Evolutionary conservation across 352 stramenopile species (phyloP), one percentile per base, ranked within the genome.

Genomic region (Globisporangium perplexum): DNA sequence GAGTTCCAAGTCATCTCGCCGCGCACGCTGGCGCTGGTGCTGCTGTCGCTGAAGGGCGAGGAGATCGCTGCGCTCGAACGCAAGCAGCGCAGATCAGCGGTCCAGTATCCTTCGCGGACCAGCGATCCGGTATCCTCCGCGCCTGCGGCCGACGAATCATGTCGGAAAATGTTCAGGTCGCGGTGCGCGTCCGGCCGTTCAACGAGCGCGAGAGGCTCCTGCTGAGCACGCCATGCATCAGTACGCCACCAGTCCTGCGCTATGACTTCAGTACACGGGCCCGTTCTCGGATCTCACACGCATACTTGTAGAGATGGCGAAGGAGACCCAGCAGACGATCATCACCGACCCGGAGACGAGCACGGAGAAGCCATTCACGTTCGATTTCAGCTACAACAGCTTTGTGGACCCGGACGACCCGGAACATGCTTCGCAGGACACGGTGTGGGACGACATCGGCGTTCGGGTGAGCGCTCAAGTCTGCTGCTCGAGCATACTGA

Each of bases 311-410:
- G 82, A 82, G 6, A 90, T 93, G 79, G 59, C 88, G 33, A 89
- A 78, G 42, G 77, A 91, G 24, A 84, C 71, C 2, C 80, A 90
- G 53, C 78, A 91, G 41, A 93, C 83, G 6, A 84, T 91, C 59
- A 92, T 93, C 65, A 91, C 74, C 1, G 80, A 93, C 52, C 83
- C 81, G 0, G 79, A 93, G 43, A 89, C 75, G 26, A 82, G 75
- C 52, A 35, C 62, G 2, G 81, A 93, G 31, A 92, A 93, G 52
- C 65, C 60, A 0, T 95, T 93, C 50, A 95, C 86, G 5, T 96
- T 95, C 62, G 86, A 96, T 47, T 96, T 88, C 69, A 93, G 79
- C 63, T 96, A 96, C 58, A 85, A 96, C 53, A 93, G 79, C 47
- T 94, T 93, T 53, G 72, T 59, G 14, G 56, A 77, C 2, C 20